These are phyloP conservation scores for Penicillium goetzii DNA, from an alignment of 495 filamentous ascomycete species.

Conservation along the genomic window DNA sequence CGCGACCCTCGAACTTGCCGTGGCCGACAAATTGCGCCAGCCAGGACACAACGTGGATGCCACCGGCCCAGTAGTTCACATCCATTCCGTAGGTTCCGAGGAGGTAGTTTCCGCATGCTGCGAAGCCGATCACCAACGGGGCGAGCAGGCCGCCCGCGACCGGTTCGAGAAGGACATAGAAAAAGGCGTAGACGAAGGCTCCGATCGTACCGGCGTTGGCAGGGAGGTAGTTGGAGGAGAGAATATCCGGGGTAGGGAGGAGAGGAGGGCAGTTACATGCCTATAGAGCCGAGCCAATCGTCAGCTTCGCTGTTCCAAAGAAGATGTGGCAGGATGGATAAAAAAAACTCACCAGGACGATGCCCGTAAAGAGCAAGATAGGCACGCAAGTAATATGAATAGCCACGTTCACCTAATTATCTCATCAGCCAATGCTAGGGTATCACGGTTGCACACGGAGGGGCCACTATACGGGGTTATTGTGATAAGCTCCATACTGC, in stretches of 20 bases:
- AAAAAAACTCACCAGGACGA: slow-evolving; percentile 68
- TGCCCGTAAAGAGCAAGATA: slow-evolving; percentile 74
- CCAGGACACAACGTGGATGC: slow-evolving; percentile 75
- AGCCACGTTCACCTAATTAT: slow-evolving; percentile 70
- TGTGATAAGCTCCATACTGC: slow-evolving; percentile 95
- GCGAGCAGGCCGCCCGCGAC: slow-evolving; percentile 79
- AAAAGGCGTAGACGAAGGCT: slow-evolving; percentile 69
- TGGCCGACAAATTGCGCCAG: slow-evolving; percentile 89
- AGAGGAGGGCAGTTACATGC: slow-evolving; percentile 74
- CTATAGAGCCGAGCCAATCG: slow-evolving; percentile 46
- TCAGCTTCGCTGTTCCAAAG: slow-evolving; percentile 2
- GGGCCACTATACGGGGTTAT: slow-evolving; percentile 64
- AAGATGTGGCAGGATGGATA: slow-evolving; percentile 7
- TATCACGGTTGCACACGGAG: not conserved
- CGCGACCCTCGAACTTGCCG: slow-evolving; percentile 83
- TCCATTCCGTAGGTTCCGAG: slow-evolving; percentile 63
- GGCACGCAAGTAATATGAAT: slow-evolving; percentile 94
- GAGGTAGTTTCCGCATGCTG: slow-evolving; percentile 76
- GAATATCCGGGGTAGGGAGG: slow-evolving; percentile 68
- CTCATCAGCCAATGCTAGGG: not conserved
- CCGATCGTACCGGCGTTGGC: slow-evolving; percentile 79
- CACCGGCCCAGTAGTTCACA: slow-evolving; percentile 72
- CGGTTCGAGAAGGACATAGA: slow-evolving; percentile 93
- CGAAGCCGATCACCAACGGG: slow-evolving; percentile 70
- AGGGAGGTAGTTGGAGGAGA: slow-evolving; percentile 75